A percentile compares a stretch with the other conserved stretches of the same genome.
Conservation (phyloP, 192 early-diverging fungal genomes). For the Umbelopsis sp. region DNA sequence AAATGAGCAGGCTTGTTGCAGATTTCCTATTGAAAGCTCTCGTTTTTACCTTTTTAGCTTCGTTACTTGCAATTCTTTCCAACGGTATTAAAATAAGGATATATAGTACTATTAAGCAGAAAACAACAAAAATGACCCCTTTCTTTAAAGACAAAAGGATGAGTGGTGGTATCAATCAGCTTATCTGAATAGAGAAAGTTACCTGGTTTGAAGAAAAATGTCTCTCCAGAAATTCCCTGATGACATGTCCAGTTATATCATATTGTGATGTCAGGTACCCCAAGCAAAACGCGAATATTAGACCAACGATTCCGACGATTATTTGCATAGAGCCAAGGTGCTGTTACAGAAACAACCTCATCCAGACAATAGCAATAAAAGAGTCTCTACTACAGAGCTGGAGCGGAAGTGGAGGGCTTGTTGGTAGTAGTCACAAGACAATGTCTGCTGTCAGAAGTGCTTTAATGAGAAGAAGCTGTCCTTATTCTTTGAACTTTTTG, state of each 20-base stretch:
- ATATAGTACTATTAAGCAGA: slow-evolving; percentile 10
- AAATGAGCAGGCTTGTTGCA: not conserved
- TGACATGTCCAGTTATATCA: slow-evolving; percentile 2
- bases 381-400: not conserved
- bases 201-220: slow-evolving; percentile 9
- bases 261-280: slow-evolving; percentile 21
- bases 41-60: slow-evolving; percentile 1
- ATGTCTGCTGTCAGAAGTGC: not conserved
- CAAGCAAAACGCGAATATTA: slow-evolving; percentile 14
- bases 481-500: not conserved
- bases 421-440: not conserved
- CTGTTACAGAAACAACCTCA: slow-evolving; percentile 2
- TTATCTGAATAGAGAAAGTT: too few relatives aligned
- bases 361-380: not conserved
- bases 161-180: not conserved
- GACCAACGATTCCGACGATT: slow-evolving; percentile 17
- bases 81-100: slow-evolving; percentile 20
- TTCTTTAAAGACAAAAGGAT: not conserved
- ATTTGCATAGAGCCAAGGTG: slow-evolving; percentile 18
- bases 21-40: too few relatives aligned
- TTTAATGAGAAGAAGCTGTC: not conserved
- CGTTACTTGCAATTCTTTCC: slow-evolving; percentile 4
- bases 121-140: not conserved
- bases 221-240: slow-evolving; percentile 1
- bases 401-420: too few relatives aligned